These are phyloP conservation scores for Pseudogymnoascus sp. DNA, from an alignment of 2,329 filamentous ascomycete species.

Conservation along the genomic window DNA sequence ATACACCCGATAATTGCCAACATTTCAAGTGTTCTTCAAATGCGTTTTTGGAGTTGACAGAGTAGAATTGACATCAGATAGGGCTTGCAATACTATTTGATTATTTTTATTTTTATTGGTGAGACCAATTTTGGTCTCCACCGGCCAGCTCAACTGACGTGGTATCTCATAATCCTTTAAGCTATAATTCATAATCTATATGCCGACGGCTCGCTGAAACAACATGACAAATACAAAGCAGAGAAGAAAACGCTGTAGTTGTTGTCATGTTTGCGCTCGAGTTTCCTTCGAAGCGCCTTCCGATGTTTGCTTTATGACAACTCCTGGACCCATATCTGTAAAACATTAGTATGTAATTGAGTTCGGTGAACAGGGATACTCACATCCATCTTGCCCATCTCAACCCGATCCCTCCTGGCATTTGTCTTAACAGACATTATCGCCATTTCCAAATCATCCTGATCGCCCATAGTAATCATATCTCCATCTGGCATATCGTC, in stretches of 20 bases:
- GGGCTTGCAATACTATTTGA: neutral
- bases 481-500: conserved; percentile 70
- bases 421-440: conserved; percentile 58
- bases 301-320: conserved; percentile 1
- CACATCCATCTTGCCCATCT: conserved; percentile 94
- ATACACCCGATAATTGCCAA: neutral
- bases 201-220: conserved; percentile 2
- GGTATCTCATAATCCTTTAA: conserved; percentile 4
- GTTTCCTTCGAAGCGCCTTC: neutral
- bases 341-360: neutral
- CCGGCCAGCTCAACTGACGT: conserved; percentile 1
- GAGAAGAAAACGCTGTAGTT: neutral
- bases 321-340: conserved; percentile 5
- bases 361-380: conserved; percentile 31
- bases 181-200: conserved; percentile 7
- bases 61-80: neutral
- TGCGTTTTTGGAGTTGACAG: neutral
- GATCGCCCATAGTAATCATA: conserved; percentile 95
- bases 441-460: conserved; percentile 90
- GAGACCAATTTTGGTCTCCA: neutral
- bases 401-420: conserved; percentile 64
- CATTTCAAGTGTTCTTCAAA: neutral
- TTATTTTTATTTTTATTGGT: neutral
- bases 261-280: neutral
- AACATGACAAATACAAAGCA: conserved; percentile 7